Conservation (phyloP, 2,329 filamentous ascomycete genomes). For the Tolypocladium endophyticum region DNA sequence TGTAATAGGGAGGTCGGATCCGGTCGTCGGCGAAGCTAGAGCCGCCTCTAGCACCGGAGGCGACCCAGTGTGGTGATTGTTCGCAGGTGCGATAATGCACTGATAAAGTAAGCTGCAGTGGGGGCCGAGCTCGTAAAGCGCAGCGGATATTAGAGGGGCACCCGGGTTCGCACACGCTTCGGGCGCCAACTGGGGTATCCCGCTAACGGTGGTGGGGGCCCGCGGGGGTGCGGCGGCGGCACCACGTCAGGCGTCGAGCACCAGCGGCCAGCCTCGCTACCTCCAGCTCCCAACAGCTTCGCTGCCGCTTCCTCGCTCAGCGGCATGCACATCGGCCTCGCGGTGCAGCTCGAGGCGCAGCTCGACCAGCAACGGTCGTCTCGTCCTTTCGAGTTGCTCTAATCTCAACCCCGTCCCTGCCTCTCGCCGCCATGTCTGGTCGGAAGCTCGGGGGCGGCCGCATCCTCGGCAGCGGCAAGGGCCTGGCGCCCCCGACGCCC, state of each 20-base stretch:
- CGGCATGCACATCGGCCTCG: slow-evolving; percentile 2
- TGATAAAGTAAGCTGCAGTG: not conserved
- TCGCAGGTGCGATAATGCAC: not conserved
- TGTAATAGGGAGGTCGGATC: slow-evolving; percentile 2
- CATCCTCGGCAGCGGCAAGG: slow-evolving; percentile 78
- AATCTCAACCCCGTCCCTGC: not conserved
- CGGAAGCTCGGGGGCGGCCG: slow-evolving; percentile 87
- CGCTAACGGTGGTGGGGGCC: not conserved
- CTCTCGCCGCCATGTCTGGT: slow-evolving; percentile 52
- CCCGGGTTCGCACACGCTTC: not conserved
- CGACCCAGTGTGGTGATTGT: too few relatives aligned
- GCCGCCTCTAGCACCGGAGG: not conserved
- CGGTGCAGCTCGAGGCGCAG: slow-evolving; percentile 20
- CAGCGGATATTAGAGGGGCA: not conserved
- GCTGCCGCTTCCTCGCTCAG: not conserved
- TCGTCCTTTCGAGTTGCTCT: slow-evolving; percentile 9
- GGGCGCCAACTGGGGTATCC: not conserved
- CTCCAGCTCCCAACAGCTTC: not conserved
- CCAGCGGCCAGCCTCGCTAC: not conserved
- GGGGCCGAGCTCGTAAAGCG: not conserved
- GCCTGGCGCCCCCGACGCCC: slow-evolving; percentile 55
- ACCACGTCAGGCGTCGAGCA: not conserved
- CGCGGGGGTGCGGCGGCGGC: not conserved
- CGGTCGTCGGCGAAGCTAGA: slow-evolving; percentile 7
- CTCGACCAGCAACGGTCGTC: slow-evolving; percentile 23